Base-by-base conservation (phyloP, 306 rosid genomes). In the Boehmeria nivea region DNA sequence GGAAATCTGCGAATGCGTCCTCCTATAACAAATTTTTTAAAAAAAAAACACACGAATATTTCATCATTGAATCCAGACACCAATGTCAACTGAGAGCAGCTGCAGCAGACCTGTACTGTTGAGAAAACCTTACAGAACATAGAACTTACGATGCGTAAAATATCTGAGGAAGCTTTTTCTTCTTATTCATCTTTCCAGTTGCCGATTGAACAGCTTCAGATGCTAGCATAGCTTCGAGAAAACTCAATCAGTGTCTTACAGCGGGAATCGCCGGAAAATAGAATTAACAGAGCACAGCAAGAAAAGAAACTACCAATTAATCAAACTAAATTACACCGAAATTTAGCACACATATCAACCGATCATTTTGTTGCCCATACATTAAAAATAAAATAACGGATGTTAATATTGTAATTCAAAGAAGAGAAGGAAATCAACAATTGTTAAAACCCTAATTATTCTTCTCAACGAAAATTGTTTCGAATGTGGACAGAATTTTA, bases 1-100 rank as follows among this genome's bases (percentile, higher is more conserved):
- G 69, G 95, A 72, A 65, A 90, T 82, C 69, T 90, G 98, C 37
- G 98, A 80, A 74, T 90, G 98, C 2, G 98, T 90, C 81, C 98
- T 86, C 95, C 98, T 89, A 65, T 47, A 60, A 49, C 17, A 45
- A 46, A n/a, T n/a, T n/a, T n/a, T n/a, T n/a, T n/a, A 65, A 72
- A 61, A 3, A 71, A 43, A 64, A 63, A 13, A 38, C 34, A 51
- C 24, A 36, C 51, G 6, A 33, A 54, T 4, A 34, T 17, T 13
- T 59, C 63, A 67, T 26, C 63, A 38, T n/a, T 8, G 14, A 49
- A 45, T 51, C 17, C 12, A 54, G 22, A 34, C 28, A 51, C 27
- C 58, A 40, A 57, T 22, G 39, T 23, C 4, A 4, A 4, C 4
- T 5, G 22, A 6, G 4, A n/a, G 6, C 34, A 5, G 28, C 36